These are phyloP conservation scores for Ceraceosorus guamensis DNA, from an alignment of 1,284 basidiomycete species.

Conservation along the genomic window DNA sequence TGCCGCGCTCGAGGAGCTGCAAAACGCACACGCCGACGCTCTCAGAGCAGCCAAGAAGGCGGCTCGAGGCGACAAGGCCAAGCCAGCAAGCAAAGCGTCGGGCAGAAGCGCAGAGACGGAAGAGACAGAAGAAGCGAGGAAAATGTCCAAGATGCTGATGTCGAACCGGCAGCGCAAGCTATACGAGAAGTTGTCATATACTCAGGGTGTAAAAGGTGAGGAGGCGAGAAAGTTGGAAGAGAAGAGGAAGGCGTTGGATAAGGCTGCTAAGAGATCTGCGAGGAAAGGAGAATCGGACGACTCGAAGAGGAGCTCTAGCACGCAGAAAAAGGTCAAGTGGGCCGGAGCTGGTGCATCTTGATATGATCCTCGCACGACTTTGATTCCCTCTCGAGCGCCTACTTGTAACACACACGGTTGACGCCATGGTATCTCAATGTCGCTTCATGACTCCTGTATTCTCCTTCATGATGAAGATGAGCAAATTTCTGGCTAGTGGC, in stretches of 20 bases:
- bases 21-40: slow-evolving; percentile 47
- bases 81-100: slow-evolving; percentile 17
- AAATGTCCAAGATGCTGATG: slow-evolving; percentile 93
- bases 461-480: no score
- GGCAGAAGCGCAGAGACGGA: slow-evolving; percentile 49
- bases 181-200: slow-evolving; percentile 90
- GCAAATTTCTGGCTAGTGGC: no score
- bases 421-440: no score
- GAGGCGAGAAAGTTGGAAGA: slow-evolving; percentile 54
- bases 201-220: slow-evolving; percentile 67
- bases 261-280: no score
- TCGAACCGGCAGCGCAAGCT: slow-evolving; percentile 93
- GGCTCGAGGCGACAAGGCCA: slow-evolving; percentile 5
- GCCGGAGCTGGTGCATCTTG: no score
- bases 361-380: no score
- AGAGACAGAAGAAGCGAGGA: slow-evolving; percentile 63
- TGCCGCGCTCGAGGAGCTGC: slow-evolving; percentile 71
- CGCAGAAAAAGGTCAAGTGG: no score
- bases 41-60: slow-evolving; percentile 34
- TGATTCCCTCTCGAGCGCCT: no score
- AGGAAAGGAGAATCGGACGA: no score
- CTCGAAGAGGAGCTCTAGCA: no score
- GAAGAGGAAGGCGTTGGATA: slow-evolving; percentile 11
- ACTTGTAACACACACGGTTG: no score
- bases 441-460: no score